A percentile compares a stretch with the other conserved stretches of the same genome.
Conservation (phyloP, 1,284 basidiomycete genomes). For the Boletus semigastroideus region DNA sequence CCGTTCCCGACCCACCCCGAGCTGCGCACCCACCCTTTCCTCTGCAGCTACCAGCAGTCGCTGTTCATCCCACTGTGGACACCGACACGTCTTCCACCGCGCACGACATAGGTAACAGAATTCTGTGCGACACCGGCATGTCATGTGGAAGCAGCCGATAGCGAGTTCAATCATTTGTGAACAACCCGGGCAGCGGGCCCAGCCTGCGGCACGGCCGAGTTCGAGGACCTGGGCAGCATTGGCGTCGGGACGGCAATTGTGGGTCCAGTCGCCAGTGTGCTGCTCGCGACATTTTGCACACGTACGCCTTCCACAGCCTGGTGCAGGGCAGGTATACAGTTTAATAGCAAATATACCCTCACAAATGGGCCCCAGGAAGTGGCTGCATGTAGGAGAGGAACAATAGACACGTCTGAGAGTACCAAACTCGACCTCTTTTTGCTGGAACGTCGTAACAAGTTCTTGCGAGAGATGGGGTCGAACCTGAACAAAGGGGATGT, state of each 20-base stretch:
- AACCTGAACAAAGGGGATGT: slow-evolving; percentile 34
- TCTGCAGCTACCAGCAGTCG: slow-evolving; percentile 35
- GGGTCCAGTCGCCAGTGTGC: slow-evolving; percentile 16
- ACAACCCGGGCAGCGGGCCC: slow-evolving; percentile 46
- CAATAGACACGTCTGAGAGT: slow-evolving; percentile 46
- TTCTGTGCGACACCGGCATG: slow-evolving; percentile 44
- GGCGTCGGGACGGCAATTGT: slow-evolving; percentile 31
- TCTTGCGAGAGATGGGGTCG: slow-evolving; percentile 27
- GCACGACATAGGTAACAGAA: slow-evolving; percentile 46
- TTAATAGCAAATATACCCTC: slow-evolving; percentile 11
- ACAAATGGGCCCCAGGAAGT: slow-evolving; percentile 40
- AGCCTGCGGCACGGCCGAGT: slow-evolving; percentile 36
- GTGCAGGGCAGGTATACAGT: slow-evolving; percentile 23
- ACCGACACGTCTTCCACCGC: slow-evolving; percentile 43
- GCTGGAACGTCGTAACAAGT: slow-evolving; percentile 27
- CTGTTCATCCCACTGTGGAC: slow-evolving; percentile 43
- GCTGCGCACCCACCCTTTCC: slow-evolving; percentile 30
- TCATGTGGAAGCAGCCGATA: slow-evolving; percentile 47
- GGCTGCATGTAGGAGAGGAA: slow-evolving; percentile 37
- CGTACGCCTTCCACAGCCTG: slow-evolving; percentile 31
- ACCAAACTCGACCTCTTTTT: slow-evolving; percentile 37
- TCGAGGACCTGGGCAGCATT: slow-evolving; percentile 32
- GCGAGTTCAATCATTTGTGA: slow-evolving; percentile 42
- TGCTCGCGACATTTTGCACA: slow-evolving; percentile 38
- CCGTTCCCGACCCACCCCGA: slow-evolving; percentile 4